Conservation (phyloP, 2,329 filamentous ascomycete species). For the Botrytis squamosa region DNA sequence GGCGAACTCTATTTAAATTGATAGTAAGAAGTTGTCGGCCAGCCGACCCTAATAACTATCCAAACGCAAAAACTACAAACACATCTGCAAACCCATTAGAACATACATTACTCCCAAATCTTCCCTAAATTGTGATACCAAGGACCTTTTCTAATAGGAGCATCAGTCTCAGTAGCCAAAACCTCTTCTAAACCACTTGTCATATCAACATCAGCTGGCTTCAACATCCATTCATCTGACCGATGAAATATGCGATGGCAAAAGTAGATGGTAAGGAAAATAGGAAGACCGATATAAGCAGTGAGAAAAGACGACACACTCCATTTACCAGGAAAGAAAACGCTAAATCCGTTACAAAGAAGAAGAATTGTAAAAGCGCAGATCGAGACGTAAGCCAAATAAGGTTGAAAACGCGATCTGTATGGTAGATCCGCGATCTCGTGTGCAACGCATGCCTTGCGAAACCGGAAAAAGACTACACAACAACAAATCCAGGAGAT, state of each 20-base stretch:
- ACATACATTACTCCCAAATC: background rate
- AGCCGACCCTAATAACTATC: background rate
- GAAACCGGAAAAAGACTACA: background rate
- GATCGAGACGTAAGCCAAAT: background rate
- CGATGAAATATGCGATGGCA: background rate
- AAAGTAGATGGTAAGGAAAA: background rate
- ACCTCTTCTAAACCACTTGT: background rate
- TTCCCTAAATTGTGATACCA: background rate
- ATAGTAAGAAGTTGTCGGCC: background rate
- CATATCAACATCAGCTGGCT: background rate
- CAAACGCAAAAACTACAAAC: fast-evolving
- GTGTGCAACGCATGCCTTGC: background rate
- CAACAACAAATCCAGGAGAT: conserved; percentile 2
- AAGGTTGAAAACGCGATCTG: background rate
- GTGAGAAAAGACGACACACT: background rate
- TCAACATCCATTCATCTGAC: background rate
- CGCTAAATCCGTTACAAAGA: background rate
- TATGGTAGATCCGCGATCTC: background rate
- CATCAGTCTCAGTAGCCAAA: background rate
- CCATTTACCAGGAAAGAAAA: background rate
- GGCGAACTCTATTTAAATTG: background rate
- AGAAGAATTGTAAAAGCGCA: background rate
- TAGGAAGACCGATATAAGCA: background rate
- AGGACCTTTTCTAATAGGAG: background rate
- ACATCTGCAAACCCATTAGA: background rate